Base-by-base conservation (phyloP, 495 filamentous ascomycete species). In the Aspergillus nidulans region DNA sequence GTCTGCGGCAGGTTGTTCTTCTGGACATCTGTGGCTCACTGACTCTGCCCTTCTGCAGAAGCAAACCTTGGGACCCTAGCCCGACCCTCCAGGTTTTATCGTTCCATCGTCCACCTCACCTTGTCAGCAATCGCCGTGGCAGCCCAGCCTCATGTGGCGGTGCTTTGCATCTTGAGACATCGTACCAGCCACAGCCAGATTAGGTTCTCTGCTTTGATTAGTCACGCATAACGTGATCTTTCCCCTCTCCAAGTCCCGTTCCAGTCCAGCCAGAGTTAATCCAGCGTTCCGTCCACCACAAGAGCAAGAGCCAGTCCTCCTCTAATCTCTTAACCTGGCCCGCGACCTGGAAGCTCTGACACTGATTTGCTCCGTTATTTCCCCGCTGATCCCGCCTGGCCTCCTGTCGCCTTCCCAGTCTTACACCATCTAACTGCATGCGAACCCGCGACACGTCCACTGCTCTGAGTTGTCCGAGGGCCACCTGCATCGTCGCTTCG, bases 351-450 rank as follows among this genome's bases (percentile, higher is more conserved):
- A 60, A 60, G 46, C 49, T 56, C 55, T 52, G 26, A 30, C 50
- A 61, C 49, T 48, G 57, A 61, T 55, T 65, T 63, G 60, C 62
- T 64, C 60, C 55, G 56, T 55, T 38, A 39, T 56, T 63, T 62
- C 60, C 47, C 62, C 56, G 62, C 55, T 59, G 60, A 61, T 61
- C 63, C 60, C 60, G 60, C 47, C 57, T 58, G 63, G 60, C 47
- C 57, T 58, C 41, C 62, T 59, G 55, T 59, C 58, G 53, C 56
- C 62, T 52, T 36, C 51, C 47, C 62, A 62, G 59, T 55, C 57
- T 48, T 54, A 53, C 30, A 34, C 57, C 43, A 46, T 47, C 41
- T 32, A 39, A 49, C 59, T 60, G 59, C 60, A 64, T 61, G 61
- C 57, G 61, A 56, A 43, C 49, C 57, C 32, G 51, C 59, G 57